Evolutionary conservation across 345 rosid genomes (phyloP).

Genomic region (Alliaria petiolata): DNA sequence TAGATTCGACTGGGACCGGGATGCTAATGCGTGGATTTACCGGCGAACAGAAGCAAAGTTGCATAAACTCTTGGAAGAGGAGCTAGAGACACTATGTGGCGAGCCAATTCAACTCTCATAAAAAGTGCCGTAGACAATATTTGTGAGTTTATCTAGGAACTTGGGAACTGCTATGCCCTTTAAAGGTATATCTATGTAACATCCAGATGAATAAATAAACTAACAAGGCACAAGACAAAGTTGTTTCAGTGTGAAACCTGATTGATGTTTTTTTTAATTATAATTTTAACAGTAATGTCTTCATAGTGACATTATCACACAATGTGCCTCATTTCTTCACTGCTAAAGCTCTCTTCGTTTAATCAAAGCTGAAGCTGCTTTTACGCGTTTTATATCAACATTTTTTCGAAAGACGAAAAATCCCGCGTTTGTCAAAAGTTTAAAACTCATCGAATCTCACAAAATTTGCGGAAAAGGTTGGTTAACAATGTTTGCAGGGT

Average conservation of each 20-base stretch:
- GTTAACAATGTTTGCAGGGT: constrained; percentile 5
- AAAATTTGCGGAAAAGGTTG: background rate
- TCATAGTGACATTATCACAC: background rate
- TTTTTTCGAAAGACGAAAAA: background rate
- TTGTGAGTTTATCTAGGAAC: constrained; percentile 14
- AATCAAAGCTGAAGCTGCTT: constrained; percentile 3
- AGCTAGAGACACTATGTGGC: constrained; percentile 64
- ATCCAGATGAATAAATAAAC: constrained; percentile 18
- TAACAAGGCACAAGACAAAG: background rate
- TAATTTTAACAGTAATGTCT: background rate
- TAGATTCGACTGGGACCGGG: constrained; percentile 81
- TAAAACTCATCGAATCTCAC: background rate
- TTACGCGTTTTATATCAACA: background rate
- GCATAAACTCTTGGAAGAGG: constrained; percentile 56
- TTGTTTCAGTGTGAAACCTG: background rate
- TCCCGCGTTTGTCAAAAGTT: constrained; percentile 5
- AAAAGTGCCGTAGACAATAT: background rate
- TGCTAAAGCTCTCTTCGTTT: constrained; percentile 14
- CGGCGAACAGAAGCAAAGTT: constrained; percentile 67
- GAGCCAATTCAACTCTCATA: constrained; percentile 61
- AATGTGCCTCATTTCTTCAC: background rate
- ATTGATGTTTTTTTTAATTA: constrained; percentile 3
- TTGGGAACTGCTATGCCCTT: background rate
- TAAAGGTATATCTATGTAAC: constrained; percentile 12
- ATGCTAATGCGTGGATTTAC: constrained; percentile 69